Conservation (phyloP, 164 flowering plant species). For the Dillenia suffruticosa region DNA sequence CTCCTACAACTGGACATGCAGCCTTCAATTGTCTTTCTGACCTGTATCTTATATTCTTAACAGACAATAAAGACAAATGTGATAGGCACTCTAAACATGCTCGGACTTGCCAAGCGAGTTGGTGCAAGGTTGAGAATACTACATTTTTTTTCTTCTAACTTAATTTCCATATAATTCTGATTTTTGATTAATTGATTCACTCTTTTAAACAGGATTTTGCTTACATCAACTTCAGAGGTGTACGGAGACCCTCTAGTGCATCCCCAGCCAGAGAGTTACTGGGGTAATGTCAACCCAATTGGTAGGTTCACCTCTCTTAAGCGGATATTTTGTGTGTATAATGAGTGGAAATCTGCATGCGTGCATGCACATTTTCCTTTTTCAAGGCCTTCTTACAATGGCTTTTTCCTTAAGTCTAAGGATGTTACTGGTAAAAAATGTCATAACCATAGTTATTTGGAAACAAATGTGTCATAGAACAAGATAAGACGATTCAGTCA, state of each 20-base stretch:
- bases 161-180: not conserved
- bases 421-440: too few species aligned
- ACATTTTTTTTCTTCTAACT: not conserved
- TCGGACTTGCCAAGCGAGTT: conserved; percentile 97
- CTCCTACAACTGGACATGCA: too few species aligned
- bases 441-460: too few species aligned
- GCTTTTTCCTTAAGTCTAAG: too few species aligned
- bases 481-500: too few species aligned
- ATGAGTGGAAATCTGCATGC: too few species aligned
- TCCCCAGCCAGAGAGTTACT: conserved; percentile 87
- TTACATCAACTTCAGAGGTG: conserved; percentile 96
- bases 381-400: too few species aligned
- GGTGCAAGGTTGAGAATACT: conserved; percentile 74
- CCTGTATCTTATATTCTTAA: not conserved
- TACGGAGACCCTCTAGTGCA: conserved; percentile 99
- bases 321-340: too few species aligned
- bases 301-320: conserved; percentile 39
- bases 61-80: conserved; percentile 97
- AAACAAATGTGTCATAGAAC: too few species aligned
- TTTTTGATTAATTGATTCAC: conserved; percentile 5
- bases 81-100: conserved; percentile 95
- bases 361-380: too few species aligned
- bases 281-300: conserved; percentile 99
- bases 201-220: conserved; percentile 56
- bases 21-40: not conserved